phyloP scores from a whole-genome alignment of 768 basidiomycete genomes.

The Leccinum rimulosum region DNA sequence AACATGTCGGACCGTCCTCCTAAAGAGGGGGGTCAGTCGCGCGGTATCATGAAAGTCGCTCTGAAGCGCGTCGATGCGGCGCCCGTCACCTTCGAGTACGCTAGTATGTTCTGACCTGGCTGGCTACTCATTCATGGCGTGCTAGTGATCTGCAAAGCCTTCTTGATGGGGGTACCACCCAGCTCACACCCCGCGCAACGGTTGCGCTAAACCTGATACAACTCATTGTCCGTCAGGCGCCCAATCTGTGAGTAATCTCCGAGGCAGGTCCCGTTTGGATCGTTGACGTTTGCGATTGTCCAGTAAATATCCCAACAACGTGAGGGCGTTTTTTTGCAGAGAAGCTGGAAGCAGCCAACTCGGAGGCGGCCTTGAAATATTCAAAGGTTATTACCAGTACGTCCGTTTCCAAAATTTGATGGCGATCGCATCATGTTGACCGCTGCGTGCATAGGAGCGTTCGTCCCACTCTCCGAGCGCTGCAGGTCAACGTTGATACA shows the following conservation, averaged over 20 bases:
- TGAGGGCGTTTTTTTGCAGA: conserved; percentile 42
- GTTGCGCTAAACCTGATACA: conserved; percentile 48
- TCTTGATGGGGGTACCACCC: conserved; percentile 22
- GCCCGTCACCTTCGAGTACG: conserved; percentile 37
- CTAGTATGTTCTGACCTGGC: not conserved
- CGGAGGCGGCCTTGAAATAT: conserved; percentile 40
- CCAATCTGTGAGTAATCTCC: conserved; percentile 40
- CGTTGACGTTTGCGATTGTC: not conserved
- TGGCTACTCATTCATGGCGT: not conserved
- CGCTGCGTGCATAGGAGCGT: conserved; percentile 38
- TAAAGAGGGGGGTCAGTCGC: conserved; percentile 12
- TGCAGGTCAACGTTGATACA: conserved; percentile 48
- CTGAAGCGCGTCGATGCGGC: conserved; percentile 40
- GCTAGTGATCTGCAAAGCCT: conserved; percentile 27
- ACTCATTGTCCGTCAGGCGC: conserved; percentile 45
- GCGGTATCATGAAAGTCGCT: conserved; percentile 31
- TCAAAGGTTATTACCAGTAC: conserved; percentile 52
- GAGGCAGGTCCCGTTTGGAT: not conserved
- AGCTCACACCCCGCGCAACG: conserved; percentile 27
- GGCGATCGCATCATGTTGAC: not conserved
- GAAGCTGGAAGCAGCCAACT: conserved; percentile 27
- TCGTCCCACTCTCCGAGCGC: conserved; percentile 38
- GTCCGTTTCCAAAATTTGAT: conserved; percentile 10
- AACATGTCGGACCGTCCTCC: conserved; percentile 29
- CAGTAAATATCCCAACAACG: conserved; percentile 46